Conservation (phyloP, 73 alveolate genomes). For the Paramecium biaurelia region DNA sequence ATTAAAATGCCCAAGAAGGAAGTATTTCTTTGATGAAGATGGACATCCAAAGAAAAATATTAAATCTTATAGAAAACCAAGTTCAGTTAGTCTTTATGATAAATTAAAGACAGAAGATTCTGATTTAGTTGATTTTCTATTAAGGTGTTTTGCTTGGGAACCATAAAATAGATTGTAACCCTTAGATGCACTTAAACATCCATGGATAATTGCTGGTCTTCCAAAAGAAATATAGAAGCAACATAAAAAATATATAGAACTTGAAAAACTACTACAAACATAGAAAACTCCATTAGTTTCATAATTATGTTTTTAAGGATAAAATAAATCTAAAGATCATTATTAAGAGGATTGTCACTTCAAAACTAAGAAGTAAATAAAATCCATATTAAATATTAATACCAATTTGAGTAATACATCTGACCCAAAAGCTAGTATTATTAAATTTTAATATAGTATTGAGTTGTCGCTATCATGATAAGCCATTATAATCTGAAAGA, state of each 20-base stretch:
- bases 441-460: not conserved
- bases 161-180: constrained; percentile 82
- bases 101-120: constrained; percentile 31
- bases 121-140: constrained; percentile 63
- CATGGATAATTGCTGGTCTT: constrained; percentile 82
- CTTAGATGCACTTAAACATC: constrained; percentile 79
- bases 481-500: not conserved
- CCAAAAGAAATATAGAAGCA: constrained; percentile 42
- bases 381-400: not conserved
- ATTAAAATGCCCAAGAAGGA: constrained; percentile 70
- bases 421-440: not conserved
- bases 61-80: not conserved
- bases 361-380: not conserved
- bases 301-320: not conserved
- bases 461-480: constrained; percentile 34
- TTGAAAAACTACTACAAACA: not conserved
- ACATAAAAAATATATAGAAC: constrained; percentile 29
- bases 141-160: constrained; percentile 83
- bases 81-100: constrained; percentile 15
- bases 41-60: constrained; percentile 54
- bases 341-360: not conserved
- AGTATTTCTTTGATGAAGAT: constrained; percentile 68
- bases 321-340: not conserved
- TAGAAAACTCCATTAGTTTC: not conserved
- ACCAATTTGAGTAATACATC: not conserved